Evolutionary conservation across 768 basidiomycete species (phyloP), one percentile per base, ranked within the genome.

Genomic region (Pleurotus cornucopiae): DNA sequence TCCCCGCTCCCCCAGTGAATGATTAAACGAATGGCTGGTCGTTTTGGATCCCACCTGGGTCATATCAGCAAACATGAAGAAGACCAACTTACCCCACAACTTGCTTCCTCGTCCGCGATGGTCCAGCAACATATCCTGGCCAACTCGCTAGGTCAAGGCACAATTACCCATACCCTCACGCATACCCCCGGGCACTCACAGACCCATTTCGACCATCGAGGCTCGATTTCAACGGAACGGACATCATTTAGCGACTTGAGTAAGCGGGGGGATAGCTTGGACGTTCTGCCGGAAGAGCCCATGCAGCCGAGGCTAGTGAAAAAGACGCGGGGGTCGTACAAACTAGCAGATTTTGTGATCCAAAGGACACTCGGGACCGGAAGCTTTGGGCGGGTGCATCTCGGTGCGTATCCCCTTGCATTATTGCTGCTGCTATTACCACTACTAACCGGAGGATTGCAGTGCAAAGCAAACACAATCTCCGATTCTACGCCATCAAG

Each of bases 401-500:
- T 94, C 40, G 91, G 91, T 91, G 66, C 47, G 68, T 62, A 39
- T n/a, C 18, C 43, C 43, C 21, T 26, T 47, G 18, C 21, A 44
- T 45, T 39, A 23, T 63, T 23, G 57, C 52, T 46, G 37, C 59
- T 54, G 39, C 57, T 34, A 43, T 39, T 40, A 11, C 7, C 34
- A 57, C 61, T 7, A 53, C 45, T 51, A 34, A 63, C 47, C 46
- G 46, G 51, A 57, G 48, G 37, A 40, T 16, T 46, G 13, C 66
- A 94, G 94, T 93, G 25, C 85, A 89, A 58, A 94, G 92, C 69
- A 90, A 87, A 71, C 92, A 96, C 67, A 97, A 96, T 67, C 79
- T 90, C n/a, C 89, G 95, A 13, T 95, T 91, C 70, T 98, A 96
- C 67, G 95, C 95, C 48, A 85, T 96, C 78, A 98, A 98, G 69